These are phyloP conservation scores for Micromonas pusilla DNA, from an alignment of 139 green algal genomes.

Conservation along the genomic window DNA sequence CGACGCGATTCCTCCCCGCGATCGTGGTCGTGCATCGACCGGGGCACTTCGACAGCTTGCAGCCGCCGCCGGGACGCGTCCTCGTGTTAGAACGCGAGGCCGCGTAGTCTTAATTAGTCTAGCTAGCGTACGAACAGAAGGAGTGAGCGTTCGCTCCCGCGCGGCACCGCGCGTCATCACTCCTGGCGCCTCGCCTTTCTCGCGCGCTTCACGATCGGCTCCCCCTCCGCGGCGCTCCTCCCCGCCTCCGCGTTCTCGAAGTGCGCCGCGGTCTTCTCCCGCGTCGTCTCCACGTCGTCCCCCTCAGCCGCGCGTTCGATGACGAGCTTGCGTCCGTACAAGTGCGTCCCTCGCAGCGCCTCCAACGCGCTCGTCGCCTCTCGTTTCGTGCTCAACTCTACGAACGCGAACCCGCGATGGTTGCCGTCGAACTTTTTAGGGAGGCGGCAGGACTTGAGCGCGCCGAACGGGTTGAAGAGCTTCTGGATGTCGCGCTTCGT, in stretches of 20 bases:
- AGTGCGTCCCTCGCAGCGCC: constrained; percentile 57
- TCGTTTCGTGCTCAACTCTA: constrained; percentile 45
- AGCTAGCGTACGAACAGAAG: background rate
- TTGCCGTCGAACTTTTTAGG: constrained; percentile 95
- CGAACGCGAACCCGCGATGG: constrained; percentile 62
- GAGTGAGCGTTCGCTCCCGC: too few relatives aligned
- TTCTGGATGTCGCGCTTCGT: constrained; percentile 81
- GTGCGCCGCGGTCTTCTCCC: constrained; percentile 62
- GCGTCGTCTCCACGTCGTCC: constrained; percentile 50
- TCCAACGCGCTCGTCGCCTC: constrained; percentile 56
- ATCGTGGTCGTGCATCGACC: background rate
- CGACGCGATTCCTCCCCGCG: background rate
- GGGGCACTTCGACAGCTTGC: background rate
- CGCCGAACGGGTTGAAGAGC: constrained; percentile 87
- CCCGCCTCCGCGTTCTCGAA: constrained; percentile 28
- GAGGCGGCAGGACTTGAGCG: constrained; percentile 84
- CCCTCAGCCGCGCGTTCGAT: constrained; percentile 78
- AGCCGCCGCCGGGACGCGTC: background rate
- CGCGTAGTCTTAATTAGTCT: background rate
- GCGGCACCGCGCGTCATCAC: too few relatives aligned
- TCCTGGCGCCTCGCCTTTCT: too few relatives aligned
- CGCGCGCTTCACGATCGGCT: too few relatives aligned
- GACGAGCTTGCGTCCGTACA: constrained; percentile 89
- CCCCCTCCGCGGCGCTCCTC: background rate
- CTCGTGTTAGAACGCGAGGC: background rate